Percentiles rank a stretch among this genome's conserved stretches.
Conservation (phyloP, 495 filamentous ascomycete species). For the Penicillium samsonianum region DNA sequence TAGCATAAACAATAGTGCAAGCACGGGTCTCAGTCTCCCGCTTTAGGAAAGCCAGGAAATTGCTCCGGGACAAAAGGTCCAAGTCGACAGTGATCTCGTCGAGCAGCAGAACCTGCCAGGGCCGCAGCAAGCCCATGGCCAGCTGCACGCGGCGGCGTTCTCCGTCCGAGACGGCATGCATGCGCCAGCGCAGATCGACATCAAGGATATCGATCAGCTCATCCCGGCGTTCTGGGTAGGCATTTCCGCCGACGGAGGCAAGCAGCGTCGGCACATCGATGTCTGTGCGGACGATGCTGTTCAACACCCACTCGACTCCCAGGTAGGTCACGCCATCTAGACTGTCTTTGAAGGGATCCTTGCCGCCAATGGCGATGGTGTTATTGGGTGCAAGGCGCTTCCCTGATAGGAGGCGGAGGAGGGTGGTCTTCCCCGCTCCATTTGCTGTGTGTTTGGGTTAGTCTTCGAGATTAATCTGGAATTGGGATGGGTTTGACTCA, state of each 20-base stretch:
- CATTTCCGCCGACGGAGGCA: slow-evolving; percentile 79
- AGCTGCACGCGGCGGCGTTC: slow-evolving; percentile 91
- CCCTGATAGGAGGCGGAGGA: slow-evolving; percentile 86
- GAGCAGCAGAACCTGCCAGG: slow-evolving; percentile 86
- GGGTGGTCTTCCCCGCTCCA: slow-evolving; percentile 95
- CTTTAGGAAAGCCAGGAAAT: slow-evolving; percentile 87
- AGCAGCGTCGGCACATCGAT: slow-evolving; percentile 88
- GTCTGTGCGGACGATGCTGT: slow-evolving; percentile 91
- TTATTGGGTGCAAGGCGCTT: slow-evolving; percentile 82
- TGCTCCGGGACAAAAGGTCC: slow-evolving; percentile 77
- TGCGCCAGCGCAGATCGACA: slow-evolving; percentile 87
- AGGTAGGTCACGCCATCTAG: slow-evolving; percentile 96
- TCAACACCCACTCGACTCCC: slow-evolving; percentile 98
- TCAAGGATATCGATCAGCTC: slow-evolving; percentile 87
- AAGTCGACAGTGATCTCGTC: slow-evolving; percentile 98
- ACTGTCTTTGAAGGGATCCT: slow-evolving; percentile 86
- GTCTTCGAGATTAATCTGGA: neutral
- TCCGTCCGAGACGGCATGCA: slow-evolving; percentile 92
- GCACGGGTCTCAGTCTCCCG: slow-evolving; percentile 76
- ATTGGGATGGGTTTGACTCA: slow-evolving; percentile 32
- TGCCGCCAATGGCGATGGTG: slow-evolving; percentile 71
- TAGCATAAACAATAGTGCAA: slow-evolving; percentile 96
- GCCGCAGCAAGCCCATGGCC: slow-evolving; percentile 92
- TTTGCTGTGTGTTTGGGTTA: slow-evolving; percentile 62
- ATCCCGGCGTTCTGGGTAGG: slow-evolving; percentile 76